Evolutionary conservation across 108 stramenopile species (phyloP).

Genomic region (Cyclotella atomus): DNA sequence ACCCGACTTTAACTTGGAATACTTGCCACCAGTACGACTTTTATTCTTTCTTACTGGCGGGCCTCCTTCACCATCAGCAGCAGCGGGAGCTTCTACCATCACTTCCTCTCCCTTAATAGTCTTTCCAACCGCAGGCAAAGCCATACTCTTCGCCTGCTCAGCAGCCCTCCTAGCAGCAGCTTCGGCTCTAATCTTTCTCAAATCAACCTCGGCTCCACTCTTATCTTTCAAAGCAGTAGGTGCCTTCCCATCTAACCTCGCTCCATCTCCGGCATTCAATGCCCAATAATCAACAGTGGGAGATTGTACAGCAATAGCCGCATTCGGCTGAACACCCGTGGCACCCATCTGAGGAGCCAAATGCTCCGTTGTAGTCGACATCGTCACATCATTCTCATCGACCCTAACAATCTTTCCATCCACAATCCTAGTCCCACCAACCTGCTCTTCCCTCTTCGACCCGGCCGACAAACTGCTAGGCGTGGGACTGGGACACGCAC

Average conservation of each 20-base stretch:
- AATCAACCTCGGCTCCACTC: constrained; percentile 78
- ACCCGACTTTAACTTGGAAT: constrained; percentile 68
- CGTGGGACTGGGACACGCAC: constrained; percentile 74
- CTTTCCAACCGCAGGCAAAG: constrained; percentile 62
- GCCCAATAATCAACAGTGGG: constrained; percentile 90
- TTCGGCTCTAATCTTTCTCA: constrained; percentile 76
- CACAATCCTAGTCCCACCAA: constrained; percentile 67
- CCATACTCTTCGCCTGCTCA: constrained; percentile 46
- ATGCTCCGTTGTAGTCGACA: constrained; percentile 22
- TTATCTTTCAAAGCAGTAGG: constrained; percentile 75
- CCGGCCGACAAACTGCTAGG: constrained; percentile 48
- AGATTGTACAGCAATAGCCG: constrained; percentile 73
- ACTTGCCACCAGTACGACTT: constrained; percentile 76
- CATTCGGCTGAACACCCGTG: constrained; percentile 88
- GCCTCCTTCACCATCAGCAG: constrained; percentile 24
- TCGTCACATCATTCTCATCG: constrained; percentile 38
- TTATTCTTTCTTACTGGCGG: constrained; percentile 71
- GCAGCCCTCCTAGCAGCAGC: constrained; percentile 73
- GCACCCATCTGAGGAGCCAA: constrained; percentile 75
- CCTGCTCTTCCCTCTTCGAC: constrained; percentile 37
- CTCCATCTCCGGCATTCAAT: constrained; percentile 77
- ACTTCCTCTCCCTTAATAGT: constrained; percentile 47
- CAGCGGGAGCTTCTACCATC: constrained; percentile 17
- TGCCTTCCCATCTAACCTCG: constrained; percentile 83
- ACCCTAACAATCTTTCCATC: constrained; percentile 82